Conservation (phyloP, 163 green algal species). For the Volvox carteri region DNA sequence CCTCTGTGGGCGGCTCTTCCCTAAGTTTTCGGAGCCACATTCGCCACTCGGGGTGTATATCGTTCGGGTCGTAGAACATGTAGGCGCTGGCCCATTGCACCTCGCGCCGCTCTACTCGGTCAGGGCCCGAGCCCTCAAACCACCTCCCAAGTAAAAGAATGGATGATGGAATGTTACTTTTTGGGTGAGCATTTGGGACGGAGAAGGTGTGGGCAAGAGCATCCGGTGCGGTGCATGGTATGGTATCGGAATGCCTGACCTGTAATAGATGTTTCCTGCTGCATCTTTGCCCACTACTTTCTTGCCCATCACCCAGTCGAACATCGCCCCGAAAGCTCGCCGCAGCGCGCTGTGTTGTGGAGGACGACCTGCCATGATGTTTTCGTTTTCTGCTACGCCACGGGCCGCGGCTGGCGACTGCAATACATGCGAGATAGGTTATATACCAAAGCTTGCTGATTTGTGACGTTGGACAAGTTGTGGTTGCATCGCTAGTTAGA, state of each 20-base stretch:
- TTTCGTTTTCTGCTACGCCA: neutral
- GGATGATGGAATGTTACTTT: too few species aligned
- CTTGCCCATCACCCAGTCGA: slow-evolving; percentile 40
- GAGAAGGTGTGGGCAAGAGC: neutral
- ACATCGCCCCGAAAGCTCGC: neutral
- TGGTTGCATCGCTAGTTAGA: too few species aligned
- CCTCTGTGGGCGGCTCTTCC: slow-evolving; percentile 38
- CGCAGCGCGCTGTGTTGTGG: neutral
- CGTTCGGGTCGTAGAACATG: slow-evolving; percentile 35
- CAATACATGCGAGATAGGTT: too few species aligned
- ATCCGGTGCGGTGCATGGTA: too few species aligned
- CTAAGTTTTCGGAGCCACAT: slow-evolving; percentile 63
- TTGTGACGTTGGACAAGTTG: too few species aligned
- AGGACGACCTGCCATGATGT: slow-evolving; percentile 7
- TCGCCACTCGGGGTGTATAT: slow-evolving; percentile 57
- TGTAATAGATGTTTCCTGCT: slow-evolving; percentile 59
- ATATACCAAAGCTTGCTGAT: too few species aligned
- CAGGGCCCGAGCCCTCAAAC: slow-evolving; percentile 27
- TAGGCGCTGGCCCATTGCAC: slow-evolving; percentile 48
- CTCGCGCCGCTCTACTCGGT: slow-evolving; percentile 52
- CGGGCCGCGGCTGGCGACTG: too few species aligned
- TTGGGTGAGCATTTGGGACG: neutral
- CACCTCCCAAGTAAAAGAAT: slow-evolving; percentile 25
- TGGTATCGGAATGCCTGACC: too few species aligned
- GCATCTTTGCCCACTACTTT: slow-evolving; percentile 53